phyloP scores from a whole-genome alignment of 306 rosid genomes.

The Prunus mira region DNA sequence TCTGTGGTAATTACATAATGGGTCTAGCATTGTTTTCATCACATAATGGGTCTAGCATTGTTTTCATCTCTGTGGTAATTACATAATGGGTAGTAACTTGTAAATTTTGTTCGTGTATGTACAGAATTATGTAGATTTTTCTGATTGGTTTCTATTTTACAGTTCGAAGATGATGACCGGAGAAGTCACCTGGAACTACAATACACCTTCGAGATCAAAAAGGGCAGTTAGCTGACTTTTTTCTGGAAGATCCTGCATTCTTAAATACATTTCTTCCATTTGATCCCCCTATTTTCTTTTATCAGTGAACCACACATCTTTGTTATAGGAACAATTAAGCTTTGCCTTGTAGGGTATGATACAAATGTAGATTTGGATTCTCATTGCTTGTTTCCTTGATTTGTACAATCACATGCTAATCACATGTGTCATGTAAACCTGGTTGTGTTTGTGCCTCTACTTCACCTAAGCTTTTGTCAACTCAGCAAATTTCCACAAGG shows the following conservation, averaged over 20 bases:
- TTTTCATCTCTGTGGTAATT: constrained; percentile 1
- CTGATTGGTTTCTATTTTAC: neutral
- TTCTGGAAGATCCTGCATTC: constrained; percentile 4
- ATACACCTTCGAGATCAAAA: constrained; percentile 50
- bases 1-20: neutral
- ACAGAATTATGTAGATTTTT: neutral
- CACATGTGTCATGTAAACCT: neutral
- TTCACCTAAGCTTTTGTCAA: neutral
- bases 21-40: neutral
- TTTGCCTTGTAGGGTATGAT: constrained; percentile 1
- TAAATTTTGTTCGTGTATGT: neutral
- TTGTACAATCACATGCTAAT: neutral
- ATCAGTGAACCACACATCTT: neutral
- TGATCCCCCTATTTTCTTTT: neutral
- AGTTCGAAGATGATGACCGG: constrained; percentile 62
- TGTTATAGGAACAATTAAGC: neutral
- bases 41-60: neutral
- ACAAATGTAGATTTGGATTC: constrained; percentile 1
- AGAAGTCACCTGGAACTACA: constrained; percentile 51
- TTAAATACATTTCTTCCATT: neutral
- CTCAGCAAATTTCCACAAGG: neutral
- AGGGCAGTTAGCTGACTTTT: constrained; percentile 22
- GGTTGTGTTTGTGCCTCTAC: neutral
- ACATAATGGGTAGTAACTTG: neutral
- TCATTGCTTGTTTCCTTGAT: neutral